phyloP scores from a whole-genome alignment of 768 basidiomycete genomes.

The Pulveroboletus sp. region DNA sequence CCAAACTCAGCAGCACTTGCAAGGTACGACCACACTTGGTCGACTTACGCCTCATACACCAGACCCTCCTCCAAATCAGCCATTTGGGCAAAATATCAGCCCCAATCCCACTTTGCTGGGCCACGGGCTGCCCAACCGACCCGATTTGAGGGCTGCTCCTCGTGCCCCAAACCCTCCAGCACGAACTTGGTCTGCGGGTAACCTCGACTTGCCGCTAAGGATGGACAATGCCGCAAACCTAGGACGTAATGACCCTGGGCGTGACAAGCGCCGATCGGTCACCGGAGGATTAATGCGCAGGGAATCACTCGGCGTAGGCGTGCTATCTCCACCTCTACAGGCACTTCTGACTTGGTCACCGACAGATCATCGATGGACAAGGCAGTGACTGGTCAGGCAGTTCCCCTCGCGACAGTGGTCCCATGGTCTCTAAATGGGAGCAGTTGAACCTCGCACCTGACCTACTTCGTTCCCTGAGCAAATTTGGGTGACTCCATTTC shows the following conservation, averaged over 20 bases:
- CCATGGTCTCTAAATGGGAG: constrained; percentile 94
- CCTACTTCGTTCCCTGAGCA: constrained; percentile 80
- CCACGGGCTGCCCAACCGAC: constrained; percentile 62
- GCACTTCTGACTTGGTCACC: constrained; percentile 17
- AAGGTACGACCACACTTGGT: constrained; percentile 38
- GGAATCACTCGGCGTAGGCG: constrained; percentile 70
- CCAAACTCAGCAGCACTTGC: constrained; percentile 71
- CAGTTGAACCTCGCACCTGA: constrained; percentile 85
- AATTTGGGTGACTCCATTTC: constrained; percentile 77
- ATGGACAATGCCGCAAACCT: constrained; percentile 39
- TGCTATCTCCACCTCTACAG: constrained; percentile 4
- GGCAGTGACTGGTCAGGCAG: constrained; percentile 52
- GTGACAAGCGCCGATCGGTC: constrained; percentile 78
- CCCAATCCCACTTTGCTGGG: constrained; percentile 44
- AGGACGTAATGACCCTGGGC: constrained; percentile 37
- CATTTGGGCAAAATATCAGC: constrained; percentile 35
- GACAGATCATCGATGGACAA: constrained; percentile 54
- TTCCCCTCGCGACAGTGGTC: constrained; percentile 67
- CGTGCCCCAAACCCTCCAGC: constrained; percentile 69
- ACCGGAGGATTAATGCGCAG: constrained; percentile 61
- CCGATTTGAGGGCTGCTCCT: constrained; percentile 57
- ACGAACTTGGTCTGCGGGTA: constrained; percentile 85
- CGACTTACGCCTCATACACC: constrained; percentile 33
- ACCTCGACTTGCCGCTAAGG: constrained; percentile 68
- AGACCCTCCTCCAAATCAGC: constrained; percentile 46